A percentile compares a stretch with the other conserved stretches of the same genome.
Evolutionary conservation across 2,329 filamentous ascomycete species (phyloP).

Genomic region (Phyllosticta ampelicida): DNA sequence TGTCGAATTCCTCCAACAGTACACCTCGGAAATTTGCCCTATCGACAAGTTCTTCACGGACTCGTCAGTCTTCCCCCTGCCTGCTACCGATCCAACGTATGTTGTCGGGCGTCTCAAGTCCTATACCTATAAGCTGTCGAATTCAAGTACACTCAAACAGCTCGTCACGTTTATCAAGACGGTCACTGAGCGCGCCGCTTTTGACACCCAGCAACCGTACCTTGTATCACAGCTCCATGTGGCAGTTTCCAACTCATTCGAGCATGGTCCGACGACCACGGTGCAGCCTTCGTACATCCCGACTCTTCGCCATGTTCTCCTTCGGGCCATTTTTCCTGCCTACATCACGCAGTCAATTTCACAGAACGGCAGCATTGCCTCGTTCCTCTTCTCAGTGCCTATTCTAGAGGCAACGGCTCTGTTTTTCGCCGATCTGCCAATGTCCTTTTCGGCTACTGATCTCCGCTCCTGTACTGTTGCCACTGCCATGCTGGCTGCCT

Average conservation of each 20-base stretch:
- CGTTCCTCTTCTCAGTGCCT: slow-evolving; percentile 23
- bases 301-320: slow-evolving; percentile 40
- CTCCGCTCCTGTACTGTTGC: slow-evolving; percentile 29
- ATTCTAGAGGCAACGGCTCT: slow-evolving; percentile 38
- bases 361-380: slow-evolving; percentile 18
- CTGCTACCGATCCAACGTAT: slow-evolving; percentile 49
- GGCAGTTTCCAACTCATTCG: slow-evolving; percentile 37
- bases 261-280: slow-evolving; percentile 29
- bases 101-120: slow-evolving; percentile 50
- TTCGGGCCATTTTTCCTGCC: slow-evolving; percentile 45
- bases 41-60: slow-evolving; percentile 52
- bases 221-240: slow-evolving; percentile 43
- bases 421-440: slow-evolving; percentile 34
- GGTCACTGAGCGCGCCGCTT: slow-evolving; percentile 47
- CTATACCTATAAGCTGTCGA: slow-evolving; percentile 44
- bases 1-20: slow-evolving; percentile 50
- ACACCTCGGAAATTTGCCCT: slow-evolving; percentile 46
- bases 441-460: slow-evolving; percentile 23
- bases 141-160: slow-evolving; percentile 41
- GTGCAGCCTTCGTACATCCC: slow-evolving; percentile 18
- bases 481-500: slow-evolving; percentile 27
- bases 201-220: slow-evolving; percentile 47
- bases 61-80: slow-evolving; percentile 49
- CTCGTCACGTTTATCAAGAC: slow-evolving; percentile 49
- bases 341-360: slow-evolving; percentile 45